A percentile compares a stretch with the other conserved stretches of the same genome.
These are phyloP conservation scores for Euphorbia schlechtendalii DNA, from an alignment of 441 rosid genomes.

Conservation along the genomic window DNA sequence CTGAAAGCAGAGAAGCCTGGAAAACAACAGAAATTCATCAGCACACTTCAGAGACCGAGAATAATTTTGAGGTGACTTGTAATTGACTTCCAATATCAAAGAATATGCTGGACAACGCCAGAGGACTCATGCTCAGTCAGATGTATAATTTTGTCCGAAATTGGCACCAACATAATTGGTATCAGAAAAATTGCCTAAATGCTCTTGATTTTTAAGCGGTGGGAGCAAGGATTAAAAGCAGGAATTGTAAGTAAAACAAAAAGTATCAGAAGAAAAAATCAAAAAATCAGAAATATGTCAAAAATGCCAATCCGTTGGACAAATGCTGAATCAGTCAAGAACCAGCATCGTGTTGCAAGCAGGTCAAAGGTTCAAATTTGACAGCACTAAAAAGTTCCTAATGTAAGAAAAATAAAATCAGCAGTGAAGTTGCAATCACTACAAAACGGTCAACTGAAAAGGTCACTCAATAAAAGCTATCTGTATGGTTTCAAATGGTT, in stretches of 20 bases:
- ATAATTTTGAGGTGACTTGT: constrained; percentile 2
- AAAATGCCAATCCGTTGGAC: too few species aligned
- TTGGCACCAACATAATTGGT: neutral
- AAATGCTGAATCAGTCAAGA: too few species aligned
- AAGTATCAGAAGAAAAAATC: constrained; percentile 2
- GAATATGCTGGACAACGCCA: neutral
- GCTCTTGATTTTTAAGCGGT: neutral
- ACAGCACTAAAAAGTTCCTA: neutral
- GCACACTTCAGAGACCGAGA: constrained; percentile 11
- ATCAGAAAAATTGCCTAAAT: neutral
- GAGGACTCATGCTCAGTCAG: neutral
- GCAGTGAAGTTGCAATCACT: neutral
- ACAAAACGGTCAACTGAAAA: neutral
- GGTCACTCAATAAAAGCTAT: neutral
- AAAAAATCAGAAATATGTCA: neutral
- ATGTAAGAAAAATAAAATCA: neutral
- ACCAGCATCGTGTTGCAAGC: neutral
- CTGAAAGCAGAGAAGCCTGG: constrained; percentile 69
- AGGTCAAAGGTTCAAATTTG: neutral
- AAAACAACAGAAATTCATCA: constrained; percentile 21
- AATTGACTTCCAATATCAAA: neutral
- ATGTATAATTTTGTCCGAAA: neutral
- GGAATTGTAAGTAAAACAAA: neutral
- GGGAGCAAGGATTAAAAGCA: neutral
- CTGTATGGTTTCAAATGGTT: neutral